Evolutionary conservation across 2,329 filamentous ascomycete species (phyloP), one percentile per base, ranked within the genome.

Genomic region (Botrytis fabae): DNA sequence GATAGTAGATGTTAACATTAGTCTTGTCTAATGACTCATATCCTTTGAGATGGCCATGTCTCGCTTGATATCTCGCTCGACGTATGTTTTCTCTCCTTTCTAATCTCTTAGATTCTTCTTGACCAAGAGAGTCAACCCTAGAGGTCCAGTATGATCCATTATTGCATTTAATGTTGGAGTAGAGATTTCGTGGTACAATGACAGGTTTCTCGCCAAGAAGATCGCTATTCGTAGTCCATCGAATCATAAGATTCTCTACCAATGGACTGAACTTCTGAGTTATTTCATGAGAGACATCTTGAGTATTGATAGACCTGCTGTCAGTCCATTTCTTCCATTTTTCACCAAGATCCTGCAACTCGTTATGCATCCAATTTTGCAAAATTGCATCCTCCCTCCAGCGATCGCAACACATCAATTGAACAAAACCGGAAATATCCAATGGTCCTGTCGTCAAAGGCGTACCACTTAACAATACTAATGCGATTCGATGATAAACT

Each of bases 1-100:
- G 32, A 69, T 69, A 69, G 16, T 69, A 69, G 51, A 69, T 44
- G 44, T 69, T 69, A 40, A 60, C 20, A 38, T 69, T 69, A 38
- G 46, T 54, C 32, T 69, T 69, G 46, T 69, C 46, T 38, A 69
- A 69, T n/a, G 65, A 16, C 14, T 48, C 25, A 69, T 69, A 69
- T 16, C 8, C 48, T 2, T 35, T 57, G 3, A 57, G 46, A 69
- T 48, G 8, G 0, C 35, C 46, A 28, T 51, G 2, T 42, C 40
- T 42, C 40, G 6, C 40, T 42, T 42, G 40, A 42, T 42, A 69
- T 69, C 28, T 69, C n/a, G n/a, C 65, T 51, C 48, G 35, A 57
- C 28, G 46, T 69, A 32, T 57, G 14, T 69, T 57, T 60, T 69
- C 38, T 44, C 51, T 57, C n/a, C 28, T 40, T 4, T 44, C 46